Conservation (phyloP, 148 eudicot species). For the Selenicereus undatus region DNA sequence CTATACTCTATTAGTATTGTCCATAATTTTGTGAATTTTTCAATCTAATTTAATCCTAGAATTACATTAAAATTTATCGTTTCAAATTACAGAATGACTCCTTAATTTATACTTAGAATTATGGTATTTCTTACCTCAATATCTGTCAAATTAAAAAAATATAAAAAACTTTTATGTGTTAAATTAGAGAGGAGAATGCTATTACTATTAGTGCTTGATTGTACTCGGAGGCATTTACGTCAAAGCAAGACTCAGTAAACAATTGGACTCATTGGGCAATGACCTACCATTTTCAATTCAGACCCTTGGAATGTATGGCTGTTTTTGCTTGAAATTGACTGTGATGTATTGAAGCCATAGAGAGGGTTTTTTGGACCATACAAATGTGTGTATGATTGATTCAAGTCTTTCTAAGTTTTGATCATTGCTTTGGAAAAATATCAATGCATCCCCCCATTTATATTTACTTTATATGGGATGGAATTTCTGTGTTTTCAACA, state of each 20-base stretch:
- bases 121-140: too few relatives aligned
- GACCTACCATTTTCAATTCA: background rate
- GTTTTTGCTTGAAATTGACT: slow-evolving; percentile 13
- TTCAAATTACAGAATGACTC: too few relatives aligned
- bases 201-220: background rate
- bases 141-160: too few relatives aligned
- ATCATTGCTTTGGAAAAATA: slow-evolving; percentile 4
- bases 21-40: too few relatives aligned
- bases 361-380: background rate
- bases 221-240: slow-evolving; percentile 15
- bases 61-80: too few relatives aligned
- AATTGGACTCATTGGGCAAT: slow-evolving; percentile 13
- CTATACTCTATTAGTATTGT: too few relatives aligned
- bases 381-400: background rate
- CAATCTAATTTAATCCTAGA: too few relatives aligned
- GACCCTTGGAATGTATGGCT: background rate
- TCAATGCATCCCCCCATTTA: background rate
- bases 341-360: background rate
- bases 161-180: too few relatives aligned
- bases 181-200: background rate
- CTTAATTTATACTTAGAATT: too few relatives aligned
- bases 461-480: background rate
- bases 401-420: background rate
- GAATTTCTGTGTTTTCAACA: background rate
- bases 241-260: slow-evolving; percentile 30